These are phyloP conservation scores for Selaginella tamariscina DNA, from an alignment of 75 land plant species.

Conservation along the genomic window DNA sequence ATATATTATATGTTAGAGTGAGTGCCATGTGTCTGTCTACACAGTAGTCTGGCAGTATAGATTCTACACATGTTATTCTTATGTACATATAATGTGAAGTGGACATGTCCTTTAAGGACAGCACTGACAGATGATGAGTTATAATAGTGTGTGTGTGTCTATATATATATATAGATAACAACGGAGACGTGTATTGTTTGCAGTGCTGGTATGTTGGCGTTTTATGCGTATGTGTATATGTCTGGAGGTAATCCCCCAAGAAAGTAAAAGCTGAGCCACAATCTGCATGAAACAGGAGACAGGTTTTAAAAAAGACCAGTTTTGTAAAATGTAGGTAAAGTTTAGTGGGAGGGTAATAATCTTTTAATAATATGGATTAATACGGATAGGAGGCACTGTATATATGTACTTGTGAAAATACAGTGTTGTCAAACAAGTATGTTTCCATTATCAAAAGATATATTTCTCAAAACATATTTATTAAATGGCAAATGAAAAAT, in stretches of 20 bases:
- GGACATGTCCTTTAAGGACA: background rate
- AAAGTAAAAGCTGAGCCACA: conserved; percentile 25
- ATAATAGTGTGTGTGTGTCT: background rate
- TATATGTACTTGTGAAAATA: too few species aligned
- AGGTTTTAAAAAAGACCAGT: background rate
- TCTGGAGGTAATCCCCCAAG: conserved; percentile 87
- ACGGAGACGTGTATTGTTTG: too few species aligned
- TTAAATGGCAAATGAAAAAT: too few species aligned
- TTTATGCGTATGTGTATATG: conserved; percentile 53
- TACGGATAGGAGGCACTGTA: too few species aligned
- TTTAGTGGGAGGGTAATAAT: too few species aligned
- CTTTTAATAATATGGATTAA: too few species aligned
- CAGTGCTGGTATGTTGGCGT: conserved; percentile 77
- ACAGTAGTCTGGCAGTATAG: background rate
- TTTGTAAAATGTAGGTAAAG: background rate
- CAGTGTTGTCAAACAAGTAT: too few species aligned
- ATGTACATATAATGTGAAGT: background rate
- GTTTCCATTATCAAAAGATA: too few species aligned
- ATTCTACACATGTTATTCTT: background rate
- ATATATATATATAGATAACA: too few species aligned
- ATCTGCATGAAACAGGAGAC: background rate
- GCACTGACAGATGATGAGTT: background rate
- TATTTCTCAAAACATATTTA: too few species aligned
- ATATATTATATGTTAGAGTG: too few species aligned
- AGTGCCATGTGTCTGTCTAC: background rate